Percentiles rank a stretch among this genome's conserved stretches.
Evolutionary conservation across 768 basidiomycete genomes (phyloP).

Genomic region (Grammothele lineata): DNA sequence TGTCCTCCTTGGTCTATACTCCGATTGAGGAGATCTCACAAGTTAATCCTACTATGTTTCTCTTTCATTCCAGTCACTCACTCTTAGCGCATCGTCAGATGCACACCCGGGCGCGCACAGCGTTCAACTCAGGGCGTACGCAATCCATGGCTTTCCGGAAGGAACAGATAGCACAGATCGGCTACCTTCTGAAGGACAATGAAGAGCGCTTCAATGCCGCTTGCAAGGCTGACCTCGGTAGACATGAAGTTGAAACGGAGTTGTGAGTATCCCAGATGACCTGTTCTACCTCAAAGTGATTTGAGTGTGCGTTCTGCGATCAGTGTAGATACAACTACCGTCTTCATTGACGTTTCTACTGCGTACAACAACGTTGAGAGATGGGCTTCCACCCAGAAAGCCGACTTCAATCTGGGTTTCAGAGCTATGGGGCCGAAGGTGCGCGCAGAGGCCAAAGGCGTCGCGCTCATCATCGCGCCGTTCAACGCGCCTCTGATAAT

Average conservation of each 20-base stretch:
- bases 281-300: no score
- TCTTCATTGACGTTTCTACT: constrained; percentile 50
- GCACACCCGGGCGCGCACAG: constrained; percentile 47
- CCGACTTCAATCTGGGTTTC: constrained; percentile 53
- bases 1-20: constrained; percentile 21
- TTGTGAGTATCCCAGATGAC: constrained; percentile 44
- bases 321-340: constrained; percentile 42
- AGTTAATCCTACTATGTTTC: background rate
- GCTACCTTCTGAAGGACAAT: constrained; percentile 73
- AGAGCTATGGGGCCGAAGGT: constrained; percentile 58
- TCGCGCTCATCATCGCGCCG: constrained; percentile 63
- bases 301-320: background rate
- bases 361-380: constrained; percentile 64
- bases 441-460: constrained; percentile 74
- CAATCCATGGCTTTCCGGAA: constrained; percentile 62
- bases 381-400: constrained; percentile 66
- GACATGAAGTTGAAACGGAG: constrained; percentile 53
- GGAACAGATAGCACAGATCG: constrained; percentile 68
- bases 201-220: constrained; percentile 52
- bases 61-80: no score
- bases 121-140: constrained; percentile 63
- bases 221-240: constrained; percentile 56
- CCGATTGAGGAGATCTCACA: constrained; percentile 11
- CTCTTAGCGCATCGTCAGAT: constrained; percentile 40
- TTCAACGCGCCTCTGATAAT: constrained; percentile 76